Evolutionary conservation across 2,329 filamentous ascomycete genomes (phyloP).

Genomic region (Xylaria arbuscula): DNA sequence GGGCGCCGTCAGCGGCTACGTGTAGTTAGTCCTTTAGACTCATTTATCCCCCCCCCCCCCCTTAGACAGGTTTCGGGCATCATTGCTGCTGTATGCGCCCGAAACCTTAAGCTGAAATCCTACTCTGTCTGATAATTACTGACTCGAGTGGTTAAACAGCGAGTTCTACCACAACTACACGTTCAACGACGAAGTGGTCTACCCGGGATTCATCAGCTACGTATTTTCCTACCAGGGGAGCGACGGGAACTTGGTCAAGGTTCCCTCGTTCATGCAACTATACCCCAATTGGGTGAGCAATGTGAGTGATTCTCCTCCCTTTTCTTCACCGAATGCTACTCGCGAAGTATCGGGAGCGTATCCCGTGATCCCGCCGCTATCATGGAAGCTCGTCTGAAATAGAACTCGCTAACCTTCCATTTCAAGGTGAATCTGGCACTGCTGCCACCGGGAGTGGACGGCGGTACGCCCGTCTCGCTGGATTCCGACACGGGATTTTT

Average conservation of each 20-base stretch:
- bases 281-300: conserved; percentile 33
- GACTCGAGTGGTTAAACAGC: not conserved
- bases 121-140: no score
- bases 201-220: conserved; percentile 33
- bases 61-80: no score
- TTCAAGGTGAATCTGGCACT: conserved; percentile 27
- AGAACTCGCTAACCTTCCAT: not conserved
- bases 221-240: conserved; percentile 10
- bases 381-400: not conserved
- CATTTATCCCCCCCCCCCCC: no score
- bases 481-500: conserved; percentile 28
- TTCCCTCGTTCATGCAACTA: conserved; percentile 31
- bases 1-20: conserved; percentile 16
- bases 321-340: not conserved
- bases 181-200: not conserved
- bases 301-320: conserved; percentile 17
- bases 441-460: conserved; percentile 17
- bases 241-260: conserved; percentile 5
- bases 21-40: not conserved
- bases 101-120: no score
- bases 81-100: no score
- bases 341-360: not conserved
- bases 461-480: conserved; percentile 24
- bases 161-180: conserved; percentile 40
- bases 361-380: not conserved